phyloP scores from a whole-genome alignment of 2,329 filamentous ascomycete species.

The Ascochyta fabae region DNA sequence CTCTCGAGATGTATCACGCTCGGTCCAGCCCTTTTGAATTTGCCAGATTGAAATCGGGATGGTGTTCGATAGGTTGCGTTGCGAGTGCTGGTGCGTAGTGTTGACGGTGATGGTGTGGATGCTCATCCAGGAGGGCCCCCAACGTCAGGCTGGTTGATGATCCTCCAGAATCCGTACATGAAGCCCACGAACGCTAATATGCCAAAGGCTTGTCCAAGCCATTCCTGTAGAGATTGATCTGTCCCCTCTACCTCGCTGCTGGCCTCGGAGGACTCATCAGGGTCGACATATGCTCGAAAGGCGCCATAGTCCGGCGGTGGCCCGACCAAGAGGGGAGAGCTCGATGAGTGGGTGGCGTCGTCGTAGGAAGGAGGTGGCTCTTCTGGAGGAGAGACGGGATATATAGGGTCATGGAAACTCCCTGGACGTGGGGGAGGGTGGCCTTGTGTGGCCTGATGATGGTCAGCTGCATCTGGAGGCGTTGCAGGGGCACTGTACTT shows the following conservation, averaged over 20 bases:
- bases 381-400: conserved; percentile 21
- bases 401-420: conserved; percentile 10
- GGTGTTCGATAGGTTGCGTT: not conserved
- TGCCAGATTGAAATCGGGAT: not conserved
- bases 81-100: not conserved
- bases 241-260: conserved; percentile 38
- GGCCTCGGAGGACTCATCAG: conserved; percentile 38
- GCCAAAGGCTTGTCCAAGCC: conserved; percentile 37
- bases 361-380: conserved; percentile 45
- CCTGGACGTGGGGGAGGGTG: conserved; percentile 23
- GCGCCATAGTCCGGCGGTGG: conserved; percentile 41
- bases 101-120: not conserved
- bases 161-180: conserved; percentile 41
- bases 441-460: conserved; percentile 15
- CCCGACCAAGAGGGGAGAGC: conserved; percentile 39
- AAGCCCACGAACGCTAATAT: conserved; percentile 36
- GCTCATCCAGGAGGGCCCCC: not conserved
- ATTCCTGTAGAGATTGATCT: conserved; percentile 36
- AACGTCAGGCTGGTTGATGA: conserved; percentile 32
- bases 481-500: conserved; percentile 1
- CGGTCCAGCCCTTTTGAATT: not conserved
- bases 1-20: not conserved
- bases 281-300: conserved; percentile 34
- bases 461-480: conserved; percentile 12
- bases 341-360: conserved; percentile 34